Evolutionary conservation across 164 flowering plant species (phyloP), one percentile per base, ranked within the genome.

Genomic region (Vitis rupestris): DNA sequence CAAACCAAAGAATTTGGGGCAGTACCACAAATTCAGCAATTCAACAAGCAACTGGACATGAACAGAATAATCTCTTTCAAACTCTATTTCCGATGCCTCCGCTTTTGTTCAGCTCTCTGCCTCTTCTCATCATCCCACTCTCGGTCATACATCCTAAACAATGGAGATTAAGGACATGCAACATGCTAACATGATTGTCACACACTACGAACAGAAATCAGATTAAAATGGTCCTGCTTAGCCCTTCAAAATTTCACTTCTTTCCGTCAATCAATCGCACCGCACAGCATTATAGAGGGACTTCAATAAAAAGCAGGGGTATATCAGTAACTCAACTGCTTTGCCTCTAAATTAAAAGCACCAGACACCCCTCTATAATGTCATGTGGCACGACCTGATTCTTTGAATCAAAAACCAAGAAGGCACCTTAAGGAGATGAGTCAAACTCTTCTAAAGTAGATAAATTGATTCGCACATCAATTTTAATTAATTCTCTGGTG

Each of bases 121-220:
- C 98, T 82, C 85, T 93, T 93, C 71, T 96, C 99, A 8, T 96
- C 99, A 11, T 93, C 98, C 98, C 98, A 96, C 37, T 96, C 99
- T 23, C 98, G 85, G 12, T 96, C 99, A 67, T 90, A 89, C 73
- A 84, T 78, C 23, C 99, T 94, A 73, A 63, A 67, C 23, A 19
- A 53, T 52, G 66, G 65, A 37, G 37, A 71, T 91, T 75, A 88
- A 90, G 93, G 86, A 67, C 10, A n/a, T 27, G 49, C 29, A 70
- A 61, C 10, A 31, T 58, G n/a, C 48, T 19, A 57, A 19, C 27
- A 59, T 27, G 37, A 31, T 23, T 29, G 5, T 50, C 30, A 30
- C 2, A 62, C 29, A 62, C 30, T 8, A 48, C 1, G 8, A 55
- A 53, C 23, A 23, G 16, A 27, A 50, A 44, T 3, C 7, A 50